These are phyloP conservation scores for Scedosporium dehoogii DNA, from an alignment of 2,329 filamentous ascomycete genomes.

Conservation along the genomic window DNA sequence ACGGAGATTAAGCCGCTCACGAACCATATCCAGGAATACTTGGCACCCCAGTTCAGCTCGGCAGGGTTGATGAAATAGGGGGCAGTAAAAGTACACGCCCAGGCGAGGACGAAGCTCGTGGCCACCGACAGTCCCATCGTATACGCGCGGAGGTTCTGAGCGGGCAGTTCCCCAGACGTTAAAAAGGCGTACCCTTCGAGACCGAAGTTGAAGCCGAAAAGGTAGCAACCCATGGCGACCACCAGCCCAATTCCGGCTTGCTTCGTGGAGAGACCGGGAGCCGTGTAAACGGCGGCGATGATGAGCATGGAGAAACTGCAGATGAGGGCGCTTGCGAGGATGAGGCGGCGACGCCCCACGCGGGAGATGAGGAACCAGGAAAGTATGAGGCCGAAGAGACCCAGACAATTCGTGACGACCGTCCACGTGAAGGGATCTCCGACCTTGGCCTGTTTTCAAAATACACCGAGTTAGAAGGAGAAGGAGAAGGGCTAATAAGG, in stretches of 20 bases:
- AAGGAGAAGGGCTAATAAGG: not conserved
- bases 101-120: conserved; percentile 1
- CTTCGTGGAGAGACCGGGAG: not conserved
- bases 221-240: not conserved
- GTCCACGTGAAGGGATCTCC: conserved; percentile 3
- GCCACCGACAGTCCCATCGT: conserved; percentile 1
- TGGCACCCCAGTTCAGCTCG: conserved; percentile 26
- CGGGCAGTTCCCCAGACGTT: not conserved
- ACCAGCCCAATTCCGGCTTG: not conserved
- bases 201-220: conserved; percentile 3
- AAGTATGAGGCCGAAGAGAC: conserved; percentile 26
- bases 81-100: conserved; percentile 8
- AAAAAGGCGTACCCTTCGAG: conserved; percentile 1
- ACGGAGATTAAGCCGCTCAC: not conserved
- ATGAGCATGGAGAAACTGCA: not conserved
- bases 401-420: not conserved
- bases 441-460: not conserved
- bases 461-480: not conserved
- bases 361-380: conserved; percentile 27
- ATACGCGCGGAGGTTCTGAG: conserved; percentile 4
- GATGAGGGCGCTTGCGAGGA: conserved; percentile 12
- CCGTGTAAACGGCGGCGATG: conserved; percentile 1
- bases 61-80: conserved; percentile 27
- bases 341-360: conserved; percentile 25
- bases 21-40: conserved; percentile 8